Evolutionary conservation across 768 basidiomycete species (phyloP).

Genomic region (Suillus brevipes): DNA sequence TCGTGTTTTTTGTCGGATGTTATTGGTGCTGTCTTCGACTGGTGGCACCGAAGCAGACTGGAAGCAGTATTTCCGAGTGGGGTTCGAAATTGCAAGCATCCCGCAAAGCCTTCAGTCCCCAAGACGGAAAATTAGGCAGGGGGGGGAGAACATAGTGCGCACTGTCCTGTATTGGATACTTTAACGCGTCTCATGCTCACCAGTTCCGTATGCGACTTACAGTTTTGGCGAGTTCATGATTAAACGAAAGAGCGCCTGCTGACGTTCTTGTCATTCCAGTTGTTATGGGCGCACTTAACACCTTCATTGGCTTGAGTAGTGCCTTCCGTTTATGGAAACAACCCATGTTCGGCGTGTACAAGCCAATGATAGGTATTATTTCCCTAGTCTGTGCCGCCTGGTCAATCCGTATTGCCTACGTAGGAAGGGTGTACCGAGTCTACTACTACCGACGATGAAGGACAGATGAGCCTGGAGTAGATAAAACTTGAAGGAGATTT

Average conservation of each 20-base stretch:
- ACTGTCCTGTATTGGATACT: background rate
- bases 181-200: background rate
- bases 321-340: background rate
- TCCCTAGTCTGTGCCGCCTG: rapidly evolving
- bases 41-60: background rate
- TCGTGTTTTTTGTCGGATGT: background rate
- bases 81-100: background rate
- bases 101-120: background rate
- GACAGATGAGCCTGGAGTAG: background rate
- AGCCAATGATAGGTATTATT: background rate
- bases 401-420: background rate
- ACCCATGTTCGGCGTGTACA: too few relatives aligned
- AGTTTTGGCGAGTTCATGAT: background rate
- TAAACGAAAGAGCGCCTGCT: background rate
- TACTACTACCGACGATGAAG: background rate
- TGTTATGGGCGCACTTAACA: background rate
- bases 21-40: background rate
- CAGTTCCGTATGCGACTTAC: background rate
- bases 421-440: background rate
- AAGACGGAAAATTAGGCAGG: background rate
- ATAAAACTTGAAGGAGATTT: too few relatives aligned
- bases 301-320: background rate
- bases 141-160: background rate
- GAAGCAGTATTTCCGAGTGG: background rate
- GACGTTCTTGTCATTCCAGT: background rate